These are phyloP conservation scores for Leccinum subrobustum DNA, from an alignment of 1,284 basidiomycete species.

Conservation along the genomic window DNA sequence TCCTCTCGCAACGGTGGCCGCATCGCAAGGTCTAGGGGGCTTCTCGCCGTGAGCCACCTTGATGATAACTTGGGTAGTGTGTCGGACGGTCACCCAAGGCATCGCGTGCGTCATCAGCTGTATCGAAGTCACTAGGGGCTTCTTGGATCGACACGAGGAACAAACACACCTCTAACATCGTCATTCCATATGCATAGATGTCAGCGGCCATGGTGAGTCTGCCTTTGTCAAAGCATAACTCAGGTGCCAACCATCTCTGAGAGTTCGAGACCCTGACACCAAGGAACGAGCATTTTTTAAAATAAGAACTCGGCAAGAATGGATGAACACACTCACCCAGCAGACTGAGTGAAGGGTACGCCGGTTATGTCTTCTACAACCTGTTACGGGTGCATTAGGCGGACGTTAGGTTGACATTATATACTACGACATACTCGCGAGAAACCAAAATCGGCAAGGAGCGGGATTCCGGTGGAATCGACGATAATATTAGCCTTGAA, in stretches of 20 bases:
- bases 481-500: conserved; percentile 54
- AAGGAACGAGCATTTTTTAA: not conserved
- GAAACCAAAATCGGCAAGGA: conserved; percentile 59
- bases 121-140: not conserved
- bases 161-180: conserved; percentile 46
- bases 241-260: conserved; percentile 53
- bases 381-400: conserved; percentile 28
- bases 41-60: conserved; percentile 40
- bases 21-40: conserved; percentile 42
- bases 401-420: not conserved
- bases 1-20: conserved; percentile 39
- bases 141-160: not conserved
- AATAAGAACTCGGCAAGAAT: not conserved
- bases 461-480: conserved; percentile 43
- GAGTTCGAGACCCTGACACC: conserved; percentile 35
- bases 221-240: conserved; percentile 50
- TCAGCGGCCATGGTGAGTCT: conserved; percentile 48
- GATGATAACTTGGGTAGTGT: conserved; percentile 50
- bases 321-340: conserved; percentile 32
- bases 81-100: conserved; percentile 47
- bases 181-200: conserved; percentile 55
- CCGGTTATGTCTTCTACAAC: conserved; percentile 56
- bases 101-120: conserved; percentile 51
- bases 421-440: conserved; percentile 39
- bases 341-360: conserved; percentile 52